Base-by-base conservation (phyloP, 108 stramenopile species). In the Fragilaria crotonensis region DNA sequence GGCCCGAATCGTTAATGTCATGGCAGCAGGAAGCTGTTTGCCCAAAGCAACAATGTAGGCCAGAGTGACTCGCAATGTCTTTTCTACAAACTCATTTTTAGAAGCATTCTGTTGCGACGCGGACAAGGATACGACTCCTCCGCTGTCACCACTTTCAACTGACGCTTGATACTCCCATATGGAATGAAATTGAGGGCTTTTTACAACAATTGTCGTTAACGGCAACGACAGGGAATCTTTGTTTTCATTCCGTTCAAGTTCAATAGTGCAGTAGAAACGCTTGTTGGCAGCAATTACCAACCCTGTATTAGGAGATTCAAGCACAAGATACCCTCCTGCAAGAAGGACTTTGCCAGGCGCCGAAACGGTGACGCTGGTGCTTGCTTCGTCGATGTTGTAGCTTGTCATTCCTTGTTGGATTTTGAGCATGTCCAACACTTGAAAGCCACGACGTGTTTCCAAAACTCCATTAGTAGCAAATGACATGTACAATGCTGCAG, bases 321-420 rank as follows among this genome's bases (percentile, higher is more conserved):
- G 69, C 25, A 97, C 94, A 7, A 95, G 79, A 63, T 96, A 97
- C 28, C 97, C 97, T 20, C 97, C 97, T 5, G 90, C 95, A 31
- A 97, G 55, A 28, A 97, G 72, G 17, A 94, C 83, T 58, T 97
- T 97, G 21, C 97, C 97, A 1, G 97, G 97, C 5, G 85, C 85
- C 5, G 80, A 84, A 27, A 72, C 83, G 22, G 80, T 77, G 36
- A 72, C 67, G 0, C 45, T 33, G 4, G 45, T 60, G 2, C n/a
- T 26, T 33, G 33, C 33, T 32, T 21, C 31, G n/a, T n/a, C 32
- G 54, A 19, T 14, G 53, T 29, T 30, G 62, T 45, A 49, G 48
- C n/a, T 2, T 60, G 36, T 41, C 36, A 41, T 41, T 41, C n/a
- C n/a, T n/a, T n/a, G n/a, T n/a, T n/a, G n/a, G n/a, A n/a, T n/a